phyloP scores from a whole-genome alignment of 2,329 filamentous ascomycete species.

The Neopestalotiopsis sp. region DNA sequence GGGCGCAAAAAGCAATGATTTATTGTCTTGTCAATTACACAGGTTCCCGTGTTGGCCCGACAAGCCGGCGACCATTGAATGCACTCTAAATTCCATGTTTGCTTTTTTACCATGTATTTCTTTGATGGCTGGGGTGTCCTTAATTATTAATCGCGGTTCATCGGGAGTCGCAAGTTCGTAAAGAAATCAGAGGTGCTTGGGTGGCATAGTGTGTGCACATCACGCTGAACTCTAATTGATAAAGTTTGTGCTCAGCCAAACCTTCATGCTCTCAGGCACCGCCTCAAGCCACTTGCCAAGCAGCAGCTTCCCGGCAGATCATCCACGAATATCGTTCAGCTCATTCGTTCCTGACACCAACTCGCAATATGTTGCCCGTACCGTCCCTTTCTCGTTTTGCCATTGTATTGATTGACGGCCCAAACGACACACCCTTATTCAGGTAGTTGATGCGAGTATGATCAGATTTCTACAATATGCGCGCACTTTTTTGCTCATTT shows the following conservation, averaged over 20 bases:
- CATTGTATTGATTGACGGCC: not conserved
- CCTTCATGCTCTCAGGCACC: not conserved
- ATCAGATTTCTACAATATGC: not conserved
- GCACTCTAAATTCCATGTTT: not conserved
- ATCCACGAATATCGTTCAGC: not conserved
- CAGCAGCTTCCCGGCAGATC: conserved; percentile 2
- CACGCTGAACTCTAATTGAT: conserved; percentile 7
- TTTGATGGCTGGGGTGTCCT: not conserved
- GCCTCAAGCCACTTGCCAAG: not conserved
- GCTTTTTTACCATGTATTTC: not conserved
- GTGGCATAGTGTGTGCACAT: not conserved
- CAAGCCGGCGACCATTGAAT: not conserved
- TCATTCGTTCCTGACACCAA: not conserved
- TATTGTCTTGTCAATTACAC: not conserved
- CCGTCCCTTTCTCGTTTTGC: not conserved
- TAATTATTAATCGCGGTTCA: not conserved
- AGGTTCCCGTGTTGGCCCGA: not conserved
- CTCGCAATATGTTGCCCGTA: not conserved
- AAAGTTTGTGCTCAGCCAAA: conserved; percentile 10
- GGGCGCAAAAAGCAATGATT: not conserved
- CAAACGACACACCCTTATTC: not conserved
- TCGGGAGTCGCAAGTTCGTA: not conserved
- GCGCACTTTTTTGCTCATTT: not conserved
- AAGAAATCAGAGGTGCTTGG: not conserved
- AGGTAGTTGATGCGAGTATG: not conserved